phyloP scores from a whole-genome alignment of 176 grass and related monocot genomes.

The Juncus inflexus region DNA sequence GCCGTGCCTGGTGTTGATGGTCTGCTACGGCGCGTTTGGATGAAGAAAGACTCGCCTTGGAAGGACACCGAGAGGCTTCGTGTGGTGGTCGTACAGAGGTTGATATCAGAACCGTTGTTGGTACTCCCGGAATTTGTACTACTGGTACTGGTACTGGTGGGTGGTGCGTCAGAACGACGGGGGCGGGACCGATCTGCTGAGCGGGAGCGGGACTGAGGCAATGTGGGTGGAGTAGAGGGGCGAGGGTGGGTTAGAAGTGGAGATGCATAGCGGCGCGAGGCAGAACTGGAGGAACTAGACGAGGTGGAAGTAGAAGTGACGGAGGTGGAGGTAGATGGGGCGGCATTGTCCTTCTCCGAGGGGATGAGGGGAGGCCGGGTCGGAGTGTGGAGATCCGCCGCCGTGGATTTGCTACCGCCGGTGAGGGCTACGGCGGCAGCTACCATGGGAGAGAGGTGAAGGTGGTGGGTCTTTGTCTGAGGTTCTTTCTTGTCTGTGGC shows the following conservation, averaged over 20 bases:
- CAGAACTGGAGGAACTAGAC: slow-evolving; percentile 37
- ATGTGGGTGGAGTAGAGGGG: slow-evolving; percentile 54
- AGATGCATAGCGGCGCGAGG: slow-evolving; percentile 60
- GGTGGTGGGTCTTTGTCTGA: slow-evolving; percentile 20
- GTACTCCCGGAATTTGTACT: background rate
- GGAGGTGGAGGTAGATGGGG: slow-evolving; percentile 13
- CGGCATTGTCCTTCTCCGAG: slow-evolving; percentile 40
- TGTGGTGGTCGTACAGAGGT: slow-evolving; percentile 54
- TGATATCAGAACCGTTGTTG: background rate
- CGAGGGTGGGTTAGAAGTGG: slow-evolving; percentile 32
- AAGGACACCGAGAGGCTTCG: slow-evolving; percentile 94
- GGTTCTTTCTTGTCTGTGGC: background rate
- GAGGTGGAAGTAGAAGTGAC: slow-evolving; percentile 39
- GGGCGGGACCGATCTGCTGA: slow-evolving; percentile 18
- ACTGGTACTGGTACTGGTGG: background rate
- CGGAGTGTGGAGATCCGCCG: slow-evolving; percentile 39
- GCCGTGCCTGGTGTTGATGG: slow-evolving; percentile 37
- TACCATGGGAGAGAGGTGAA: slow-evolving; percentile 7
- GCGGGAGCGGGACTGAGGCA: slow-evolving; percentile 38
- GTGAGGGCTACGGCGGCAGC: slow-evolving; percentile 19
- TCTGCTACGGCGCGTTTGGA: slow-evolving; percentile 62
- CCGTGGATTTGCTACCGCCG: slow-evolving; percentile 18
- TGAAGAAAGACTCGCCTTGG: slow-evolving; percentile 95
- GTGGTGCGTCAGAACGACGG: background rate
- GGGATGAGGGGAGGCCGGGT: slow-evolving; percentile 26